phyloP scores from a whole-genome alignment of 345 rosid species.

The Acer yangbiense region DNA sequence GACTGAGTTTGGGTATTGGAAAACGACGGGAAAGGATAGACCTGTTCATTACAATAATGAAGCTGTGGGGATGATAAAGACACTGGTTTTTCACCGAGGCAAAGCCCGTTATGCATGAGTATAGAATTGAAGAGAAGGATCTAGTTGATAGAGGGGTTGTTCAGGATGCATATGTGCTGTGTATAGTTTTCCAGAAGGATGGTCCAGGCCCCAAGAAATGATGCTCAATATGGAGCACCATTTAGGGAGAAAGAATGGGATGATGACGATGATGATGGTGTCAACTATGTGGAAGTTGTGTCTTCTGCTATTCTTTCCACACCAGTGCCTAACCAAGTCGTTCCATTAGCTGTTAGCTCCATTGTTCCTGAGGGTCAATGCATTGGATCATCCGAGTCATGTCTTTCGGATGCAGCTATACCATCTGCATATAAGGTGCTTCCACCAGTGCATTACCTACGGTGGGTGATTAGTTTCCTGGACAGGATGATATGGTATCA shows the following conservation, averaged over 20 bases:
- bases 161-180: slow-evolving; percentile 62
- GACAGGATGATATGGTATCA: slow-evolving; percentile 25
- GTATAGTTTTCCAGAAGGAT: slow-evolving; percentile 58
- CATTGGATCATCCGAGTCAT: slow-evolving; percentile 28
- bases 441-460: slow-evolving; percentile 5
- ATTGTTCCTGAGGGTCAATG: slow-evolving; percentile 15
- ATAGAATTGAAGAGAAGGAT: slow-evolving; percentile 46
- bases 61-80: slow-evolving; percentile 61
- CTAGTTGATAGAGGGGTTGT: slow-evolving; percentile 29
- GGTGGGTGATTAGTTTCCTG: slow-evolving; percentile 11
- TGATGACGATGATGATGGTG: slow-evolving; percentile 46
- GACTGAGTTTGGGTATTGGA: slow-evolving; percentile 70
- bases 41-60: slow-evolving; percentile 39
- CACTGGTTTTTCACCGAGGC: slow-evolving; percentile 62
- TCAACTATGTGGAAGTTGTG: slow-evolving; percentile 10
- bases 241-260: slow-evolving; percentile 79
- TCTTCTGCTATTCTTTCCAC: slow-evolving; percentile 13
- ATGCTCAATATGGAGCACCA: slow-evolving; percentile 81
- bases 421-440: slow-evolving; percentile 23
- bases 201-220: slow-evolving; percentile 75
- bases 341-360: slow-evolving; percentile 15
- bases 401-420: slow-evolving; percentile 26
- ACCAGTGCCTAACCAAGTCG: slow-evolving; percentile 17
- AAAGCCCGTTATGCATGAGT: slow-evolving; percentile 75
- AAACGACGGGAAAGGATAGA: slow-evolving; percentile 72